Evolutionary conservation across 2,329 filamentous ascomycete genomes (phyloP).

Genomic region (Pezicula radicicola): DNA sequence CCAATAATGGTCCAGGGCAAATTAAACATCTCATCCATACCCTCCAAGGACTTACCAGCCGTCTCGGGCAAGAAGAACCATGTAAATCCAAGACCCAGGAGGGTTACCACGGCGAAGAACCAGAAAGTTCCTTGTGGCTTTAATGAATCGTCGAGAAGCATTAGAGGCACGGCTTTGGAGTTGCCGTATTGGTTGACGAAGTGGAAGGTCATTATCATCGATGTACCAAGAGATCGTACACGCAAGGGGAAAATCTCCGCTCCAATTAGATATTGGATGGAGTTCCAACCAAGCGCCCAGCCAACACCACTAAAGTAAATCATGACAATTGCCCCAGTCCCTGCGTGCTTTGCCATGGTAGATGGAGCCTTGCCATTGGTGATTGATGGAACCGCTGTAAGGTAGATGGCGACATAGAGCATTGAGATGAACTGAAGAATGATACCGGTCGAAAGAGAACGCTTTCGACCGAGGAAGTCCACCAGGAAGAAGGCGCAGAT

Average conservation of each 20-base stretch:
- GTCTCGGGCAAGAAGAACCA: conserved; percentile 44
- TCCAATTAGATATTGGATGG: conserved; percentile 35
- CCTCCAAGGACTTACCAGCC: conserved; percentile 32
- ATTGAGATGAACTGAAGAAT: conserved; percentile 34
- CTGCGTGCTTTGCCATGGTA: conserved; percentile 5
- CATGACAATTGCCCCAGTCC: conserved; percentile 10
- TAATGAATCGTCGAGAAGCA: conserved; percentile 31
- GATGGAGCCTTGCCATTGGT: conserved; percentile 1
- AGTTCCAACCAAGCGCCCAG: conserved; percentile 26
- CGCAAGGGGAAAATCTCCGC: conserved; percentile 37
- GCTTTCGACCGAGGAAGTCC: conserved; percentile 54
- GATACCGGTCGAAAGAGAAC: conserved; percentile 35
- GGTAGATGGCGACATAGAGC: conserved; percentile 37
- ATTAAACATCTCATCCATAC: conserved; percentile 15
- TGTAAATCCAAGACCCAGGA: conserved; percentile 32
- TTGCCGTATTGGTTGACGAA: conserved; percentile 22
- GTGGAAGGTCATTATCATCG: conserved; percentile 22
- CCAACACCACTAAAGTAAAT: conserved; percentile 13
- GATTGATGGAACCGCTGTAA: conserved; percentile 32
- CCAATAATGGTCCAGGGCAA: conserved; percentile 9
- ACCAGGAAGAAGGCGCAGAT: conserved; percentile 55
- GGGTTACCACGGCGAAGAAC: conserved; percentile 37
- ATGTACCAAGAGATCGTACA: conserved; percentile 17
- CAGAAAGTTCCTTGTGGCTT: conserved; percentile 42
- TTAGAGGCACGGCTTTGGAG: conserved; percentile 19